Percentiles rank a stretch among this genome's conserved stretches.
Evolutionary conservation across 2,329 filamentous ascomycete genomes (phyloP).

Genomic region (Paecilomyces sp.): DNA sequence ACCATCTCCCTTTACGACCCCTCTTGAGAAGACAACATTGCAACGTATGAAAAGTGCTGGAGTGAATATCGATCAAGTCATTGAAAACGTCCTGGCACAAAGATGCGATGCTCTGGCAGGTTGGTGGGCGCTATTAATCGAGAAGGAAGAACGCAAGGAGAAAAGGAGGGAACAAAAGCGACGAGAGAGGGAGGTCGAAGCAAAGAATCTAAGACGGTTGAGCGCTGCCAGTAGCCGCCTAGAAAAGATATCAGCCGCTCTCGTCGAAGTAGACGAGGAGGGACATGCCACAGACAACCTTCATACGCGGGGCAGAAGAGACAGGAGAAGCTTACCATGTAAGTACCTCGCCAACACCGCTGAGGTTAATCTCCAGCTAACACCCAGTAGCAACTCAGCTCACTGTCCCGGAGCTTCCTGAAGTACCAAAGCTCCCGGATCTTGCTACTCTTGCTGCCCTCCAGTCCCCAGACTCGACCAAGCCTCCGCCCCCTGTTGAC

Average conservation of each 20-base stretch:
- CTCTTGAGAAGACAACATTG: slow-evolving; percentile 82
- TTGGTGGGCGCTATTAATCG: slow-evolving; percentile 92
- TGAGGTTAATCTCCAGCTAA: neutral
- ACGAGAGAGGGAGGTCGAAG: slow-evolving; percentile 75
- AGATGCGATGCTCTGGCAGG: slow-evolving; percentile 84
- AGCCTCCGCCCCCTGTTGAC: slow-evolving; percentile 62
- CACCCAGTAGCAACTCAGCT: slow-evolving; percentile 45
- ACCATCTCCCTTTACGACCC: slow-evolving; percentile 74
- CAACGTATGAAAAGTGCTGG: slow-evolving; percentile 90
- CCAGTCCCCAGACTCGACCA: slow-evolving; percentile 32
- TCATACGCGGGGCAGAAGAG: slow-evolving; percentile 66
- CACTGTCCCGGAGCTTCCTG: slow-evolving; percentile 63
- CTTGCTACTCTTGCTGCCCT: slow-evolving; percentile 13
- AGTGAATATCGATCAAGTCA: slow-evolving; percentile 87
- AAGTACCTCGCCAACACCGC: slow-evolving; percentile 7
- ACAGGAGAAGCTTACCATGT: slow-evolving; percentile 62
- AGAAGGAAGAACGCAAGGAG: slow-evolving; percentile 90
- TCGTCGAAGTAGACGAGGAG: slow-evolving; percentile 75
- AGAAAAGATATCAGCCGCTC: slow-evolving; percentile 68
- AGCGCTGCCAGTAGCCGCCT: slow-evolving; percentile 86
- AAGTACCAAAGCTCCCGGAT: slow-evolving; percentile 72
- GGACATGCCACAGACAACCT: slow-evolving; percentile 51
- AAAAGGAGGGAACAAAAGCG: slow-evolving; percentile 71
- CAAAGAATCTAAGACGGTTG: slow-evolving; percentile 69
- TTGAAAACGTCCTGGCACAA: slow-evolving; percentile 86